Evolutionary conservation across 768 basidiomycete genomes (phyloP).

Genomic region (Thelephora aurantiotincta): DNA sequence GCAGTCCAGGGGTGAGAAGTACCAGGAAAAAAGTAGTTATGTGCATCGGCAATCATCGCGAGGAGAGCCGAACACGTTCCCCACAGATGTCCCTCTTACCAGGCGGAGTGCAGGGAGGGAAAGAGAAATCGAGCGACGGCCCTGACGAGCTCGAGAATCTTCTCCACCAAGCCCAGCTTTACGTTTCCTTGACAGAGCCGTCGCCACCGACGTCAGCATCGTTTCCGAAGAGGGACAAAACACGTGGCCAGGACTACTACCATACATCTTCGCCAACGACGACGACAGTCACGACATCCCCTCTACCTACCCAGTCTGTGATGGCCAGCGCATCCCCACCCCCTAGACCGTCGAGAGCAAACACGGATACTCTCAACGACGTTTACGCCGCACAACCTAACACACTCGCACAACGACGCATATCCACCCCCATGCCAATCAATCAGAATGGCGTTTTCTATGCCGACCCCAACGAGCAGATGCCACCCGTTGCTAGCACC

Average conservation of each 20-base stretch:
- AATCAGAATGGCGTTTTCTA: conserved; percentile 20
- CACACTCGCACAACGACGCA: conserved; percentile 30
- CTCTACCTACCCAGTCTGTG: not conserved
- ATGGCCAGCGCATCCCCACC: conserved; percentile 39
- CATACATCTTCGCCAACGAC: too few relatives aligned
- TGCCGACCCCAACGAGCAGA: conserved; percentile 12
- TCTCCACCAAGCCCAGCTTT: not conserved
- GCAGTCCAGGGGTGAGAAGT: too few relatives aligned
- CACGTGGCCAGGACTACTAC: too few relatives aligned
- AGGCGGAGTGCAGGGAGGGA: too few relatives aligned
- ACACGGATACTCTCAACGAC: conserved; percentile 72
- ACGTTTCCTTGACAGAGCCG: not conserved
- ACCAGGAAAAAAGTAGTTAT: too few relatives aligned
- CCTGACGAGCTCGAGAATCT: not conserved
- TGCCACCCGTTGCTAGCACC: not conserved
- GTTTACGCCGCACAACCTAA: conserved; percentile 34
- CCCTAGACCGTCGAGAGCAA: conserved; percentile 70
- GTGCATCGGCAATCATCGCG: too few relatives aligned
- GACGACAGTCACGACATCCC: too few relatives aligned
- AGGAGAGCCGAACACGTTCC: too few relatives aligned
- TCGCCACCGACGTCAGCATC: too few relatives aligned
- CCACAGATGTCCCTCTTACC: too few relatives aligned
- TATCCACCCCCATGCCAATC: conserved; percentile 30
- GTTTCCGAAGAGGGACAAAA: too few relatives aligned
- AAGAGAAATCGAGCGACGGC: too few relatives aligned